Percentiles rank a stretch among this genome's conserved stretches.
phyloP scores from a whole-genome alignment of 129 eudicot species.

The Flaveria bidentis region DNA sequence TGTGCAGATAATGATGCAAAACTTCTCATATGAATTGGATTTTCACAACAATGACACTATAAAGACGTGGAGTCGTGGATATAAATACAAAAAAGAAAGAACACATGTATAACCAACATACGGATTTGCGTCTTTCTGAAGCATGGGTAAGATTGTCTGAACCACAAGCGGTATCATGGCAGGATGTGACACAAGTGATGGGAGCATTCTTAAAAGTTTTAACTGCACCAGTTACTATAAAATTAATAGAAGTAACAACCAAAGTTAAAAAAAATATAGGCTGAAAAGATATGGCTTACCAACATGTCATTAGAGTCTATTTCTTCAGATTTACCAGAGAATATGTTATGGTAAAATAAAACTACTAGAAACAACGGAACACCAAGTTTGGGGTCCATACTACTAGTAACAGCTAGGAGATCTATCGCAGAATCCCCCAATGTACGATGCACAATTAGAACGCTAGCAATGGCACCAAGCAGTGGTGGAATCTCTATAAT shows the following conservation, averaged over 20 bases:
- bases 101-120: constrained; percentile 41
- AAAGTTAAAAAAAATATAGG: constrained; percentile 12
- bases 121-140: constrained; percentile 75
- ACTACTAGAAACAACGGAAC: constrained; percentile 68
- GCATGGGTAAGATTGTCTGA: constrained; percentile 91
- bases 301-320: constrained; percentile 45
- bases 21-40: background rate
- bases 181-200: constrained; percentile 80
- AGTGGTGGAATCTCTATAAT: constrained; percentile 66
- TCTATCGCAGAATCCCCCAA: constrained; percentile 61
- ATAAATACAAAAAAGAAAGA: constrained; percentile 16
- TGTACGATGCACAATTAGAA: constrained; percentile 64
- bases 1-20: constrained; percentile 20
- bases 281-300: constrained; percentile 53
- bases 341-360: constrained; percentile 65
- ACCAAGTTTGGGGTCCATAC: constrained; percentile 73
- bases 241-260: constrained; percentile 13
- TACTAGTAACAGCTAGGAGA: constrained; percentile 62
- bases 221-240: constrained; percentile 56
- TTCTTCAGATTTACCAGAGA: constrained; percentile 42
- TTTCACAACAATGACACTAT: background rate
- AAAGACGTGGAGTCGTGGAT: constrained; percentile 20
- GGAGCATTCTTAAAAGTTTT: constrained; percentile 70
- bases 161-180: constrained; percentile 83
- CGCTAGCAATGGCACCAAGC: constrained; percentile 66